Evolutionary conservation across 768 basidiomycete species (phyloP), one percentile per base, ranked within the genome.

Genomic region (Myochromella boudieri): DNA sequence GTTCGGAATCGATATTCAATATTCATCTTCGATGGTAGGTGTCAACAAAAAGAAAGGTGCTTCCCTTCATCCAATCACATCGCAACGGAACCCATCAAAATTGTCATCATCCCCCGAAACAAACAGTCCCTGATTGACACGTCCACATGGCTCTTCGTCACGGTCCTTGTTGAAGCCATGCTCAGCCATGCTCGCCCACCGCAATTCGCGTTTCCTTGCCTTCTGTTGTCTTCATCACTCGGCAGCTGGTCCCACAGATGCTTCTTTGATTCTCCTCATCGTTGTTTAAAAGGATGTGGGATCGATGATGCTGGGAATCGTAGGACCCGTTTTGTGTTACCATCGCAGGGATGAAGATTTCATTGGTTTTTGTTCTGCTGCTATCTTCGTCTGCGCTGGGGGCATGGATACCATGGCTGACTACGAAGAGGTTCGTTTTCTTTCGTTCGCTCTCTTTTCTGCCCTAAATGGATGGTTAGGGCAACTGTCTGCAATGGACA

Each of bases 401-500:
- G 1, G n/a, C 40, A 6, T 41, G 40, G 40, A 41, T 41, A 17
- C 40, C 40, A 18, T 29, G 40, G 40, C 21, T 29, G 9, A 41
- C 17, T 14, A n/a, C 11, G 2, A 41, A 41, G 11, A 28, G 26
- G 40, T 41, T 11, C 6, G 27, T 17, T 17, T 27, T 4, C 2
- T 29, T 20, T 9, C 18, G 22, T 12, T 3, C 10, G 3, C 20
- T 5, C 1, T 41, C 26, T 1, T n/a, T 15, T 12, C 6, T 41
- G 17, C 17, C 26, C 9, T 18, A 4, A 1, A 6, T 17, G 40
- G 31, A 14, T 38, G 4, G 2, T 21, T 10, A 41, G 40, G 40
- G 40, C 26, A 8, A 29, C 40, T 4, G 27, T 41, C 17, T 56
- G 52, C 31, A 56, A 53, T 37, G 52, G 55, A 9, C 49, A 51